These are phyloP conservation scores for Phytophthora pseudosyringae DNA, from an alignment of 352 stramenopile genomes.

Conservation along the genomic window DNA sequence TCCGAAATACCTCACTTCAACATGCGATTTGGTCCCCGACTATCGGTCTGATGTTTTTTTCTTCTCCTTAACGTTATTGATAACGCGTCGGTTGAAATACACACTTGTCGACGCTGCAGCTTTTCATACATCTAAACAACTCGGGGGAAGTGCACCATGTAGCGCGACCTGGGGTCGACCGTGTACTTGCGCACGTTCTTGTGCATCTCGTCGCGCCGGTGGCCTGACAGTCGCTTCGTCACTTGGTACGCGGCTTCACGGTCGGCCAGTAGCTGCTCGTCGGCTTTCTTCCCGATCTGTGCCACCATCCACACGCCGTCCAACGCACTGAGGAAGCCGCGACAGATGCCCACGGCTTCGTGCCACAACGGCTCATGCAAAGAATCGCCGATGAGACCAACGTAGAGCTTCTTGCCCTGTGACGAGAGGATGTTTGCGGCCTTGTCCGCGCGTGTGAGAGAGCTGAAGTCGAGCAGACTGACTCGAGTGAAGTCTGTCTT, in stretches of 20 bases:
- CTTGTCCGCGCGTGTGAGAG: constrained; percentile 70
- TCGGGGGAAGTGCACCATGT: constrained; percentile 59
- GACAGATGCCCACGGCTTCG: constrained; percentile 68
- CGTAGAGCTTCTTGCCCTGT: constrained; percentile 71
- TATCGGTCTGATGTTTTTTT: neutral
- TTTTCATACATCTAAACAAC: constrained; percentile 21
- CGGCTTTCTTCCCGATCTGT: constrained; percentile 60
- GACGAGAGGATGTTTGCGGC: constrained; percentile 65
- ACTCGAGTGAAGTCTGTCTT: constrained; percentile 64
- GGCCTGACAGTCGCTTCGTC: constrained; percentile 60
- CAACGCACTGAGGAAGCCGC: constrained; percentile 75
- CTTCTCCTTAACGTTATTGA: no score
- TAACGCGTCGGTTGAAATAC: no score
- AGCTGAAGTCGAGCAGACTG: constrained; percentile 81
- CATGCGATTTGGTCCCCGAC: neutral
- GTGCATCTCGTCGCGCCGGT: constrained; percentile 64
- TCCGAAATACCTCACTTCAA: constrained; percentile 14
- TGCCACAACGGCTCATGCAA: constrained; percentile 84
- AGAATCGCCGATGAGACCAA: constrained; percentile 75
- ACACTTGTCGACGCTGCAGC: no score
- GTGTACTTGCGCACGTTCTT: constrained; percentile 84
- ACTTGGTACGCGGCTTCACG: constrained; percentile 68
- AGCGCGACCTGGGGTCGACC: constrained; percentile 68
- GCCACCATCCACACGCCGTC: constrained; percentile 75
- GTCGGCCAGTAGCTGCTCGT: constrained; percentile 72